Evolutionary conservation across 2,329 filamentous ascomycete species (phyloP).

Genomic region (Cladobotryum protrusum): DNA sequence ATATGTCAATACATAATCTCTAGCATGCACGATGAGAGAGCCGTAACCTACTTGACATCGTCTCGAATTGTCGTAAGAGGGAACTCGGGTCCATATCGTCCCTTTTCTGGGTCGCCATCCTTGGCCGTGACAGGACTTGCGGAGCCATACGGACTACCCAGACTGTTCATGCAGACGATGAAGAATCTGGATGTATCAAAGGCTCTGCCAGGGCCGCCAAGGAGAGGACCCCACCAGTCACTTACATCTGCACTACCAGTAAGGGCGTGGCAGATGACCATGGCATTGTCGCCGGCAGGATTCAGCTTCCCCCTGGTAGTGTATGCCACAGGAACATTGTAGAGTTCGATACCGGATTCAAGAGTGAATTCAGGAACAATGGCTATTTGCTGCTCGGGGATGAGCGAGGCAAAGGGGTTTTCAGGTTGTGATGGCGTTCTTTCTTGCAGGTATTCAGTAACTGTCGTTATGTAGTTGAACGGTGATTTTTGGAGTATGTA

Average conservation of each 20-base stretch:
- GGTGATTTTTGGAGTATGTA: neutral
- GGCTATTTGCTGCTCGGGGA: constrained; percentile 81
- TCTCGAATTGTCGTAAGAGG: constrained; percentile 92
- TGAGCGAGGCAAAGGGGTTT: constrained; percentile 82
- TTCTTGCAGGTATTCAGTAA: constrained; percentile 62
- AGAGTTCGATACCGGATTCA: constrained; percentile 79
- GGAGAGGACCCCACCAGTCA: constrained; percentile 83
- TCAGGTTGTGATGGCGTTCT: constrained; percentile 67
- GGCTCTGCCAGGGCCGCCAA: constrained; percentile 69
- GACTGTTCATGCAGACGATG: constrained; percentile 77
- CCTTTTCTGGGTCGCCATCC: constrained; percentile 68
- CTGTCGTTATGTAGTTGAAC: constrained; percentile 26
- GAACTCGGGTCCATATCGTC: constrained; percentile 89
- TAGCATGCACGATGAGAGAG: neutral
- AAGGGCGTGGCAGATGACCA: constrained; percentile 77
- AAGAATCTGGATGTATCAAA: constrained; percentile 83
- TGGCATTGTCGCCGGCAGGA: constrained; percentile 55
- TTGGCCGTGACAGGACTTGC: constrained; percentile 86
- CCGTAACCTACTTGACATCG: constrained; percentile 71
- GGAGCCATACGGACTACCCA: constrained; percentile 79
- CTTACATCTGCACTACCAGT: constrained; percentile 79
- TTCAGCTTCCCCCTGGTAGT: constrained; percentile 59
- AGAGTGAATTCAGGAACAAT: constrained; percentile 85
- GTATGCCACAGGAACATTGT: constrained; percentile 68
- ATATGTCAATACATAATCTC: too few relatives aligned